Percentiles rank a stretch among this genome's conserved stretches.
Conservation (phyloP, 768 basidiomycete genomes). For the Boletus pseudopeckii region DNA sequence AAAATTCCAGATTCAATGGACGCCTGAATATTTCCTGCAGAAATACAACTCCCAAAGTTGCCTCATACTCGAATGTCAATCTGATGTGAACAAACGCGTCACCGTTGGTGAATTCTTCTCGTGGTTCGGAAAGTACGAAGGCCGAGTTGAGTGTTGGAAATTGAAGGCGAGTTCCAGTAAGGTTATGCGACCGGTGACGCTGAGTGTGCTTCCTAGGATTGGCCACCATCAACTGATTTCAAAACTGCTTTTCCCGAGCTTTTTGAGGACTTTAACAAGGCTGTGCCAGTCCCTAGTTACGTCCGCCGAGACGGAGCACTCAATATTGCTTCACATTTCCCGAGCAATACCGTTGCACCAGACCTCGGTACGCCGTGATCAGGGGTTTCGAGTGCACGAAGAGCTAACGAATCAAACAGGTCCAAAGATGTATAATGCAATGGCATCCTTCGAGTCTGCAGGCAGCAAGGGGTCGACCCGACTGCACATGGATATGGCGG, state of each 20-base stretch:
- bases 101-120: constrained; percentile 79
- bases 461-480: constrained; percentile 84
- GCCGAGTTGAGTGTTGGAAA: constrained; percentile 60
- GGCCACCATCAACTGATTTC: constrained; percentile 89
- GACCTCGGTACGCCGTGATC: constrained; percentile 60
- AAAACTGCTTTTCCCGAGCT: constrained; percentile 78
- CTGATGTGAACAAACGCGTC: constrained; percentile 55
- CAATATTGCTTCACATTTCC: constrained; percentile 90
- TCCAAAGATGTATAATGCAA: constrained; percentile 94
- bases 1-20: constrained; percentile 72
- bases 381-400: background rate
- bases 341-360: constrained; percentile 69
- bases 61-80: constrained; percentile 81
- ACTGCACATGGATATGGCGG: constrained; percentile 93
- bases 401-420: constrained; percentile 41
- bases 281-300: constrained; percentile 85
- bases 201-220: constrained; percentile 56
- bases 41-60: constrained; percentile 62
- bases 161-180: constrained; percentile 54
- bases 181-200: background rate
- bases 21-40: constrained; percentile 74
- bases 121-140: constrained; percentile 67
- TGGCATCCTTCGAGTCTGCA: constrained; percentile 60
- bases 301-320: constrained; percentile 86
- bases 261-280: constrained; percentile 78